Evolutionary conservation across 805 yeast genomes (phyloP), one percentile per base, ranked within the genome.

Genomic region (Candida nitratophila): DNA sequence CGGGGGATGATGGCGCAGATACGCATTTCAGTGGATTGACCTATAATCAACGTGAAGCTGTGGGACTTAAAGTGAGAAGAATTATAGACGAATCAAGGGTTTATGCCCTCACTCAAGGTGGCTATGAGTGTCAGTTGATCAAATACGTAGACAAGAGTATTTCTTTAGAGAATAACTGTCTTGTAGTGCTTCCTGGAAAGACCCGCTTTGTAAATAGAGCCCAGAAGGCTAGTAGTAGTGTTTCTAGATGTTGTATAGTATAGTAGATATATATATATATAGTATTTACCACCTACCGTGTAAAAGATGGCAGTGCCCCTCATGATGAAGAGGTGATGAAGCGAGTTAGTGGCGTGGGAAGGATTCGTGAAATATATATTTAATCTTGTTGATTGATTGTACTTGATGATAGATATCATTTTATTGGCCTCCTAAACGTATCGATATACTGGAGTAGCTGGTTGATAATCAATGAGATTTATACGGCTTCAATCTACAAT

Each of bases 1-100:
- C 55, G 2, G 70, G 65, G 41, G 61, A 59, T 8, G 76, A 68
- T 32, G 60, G 55, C 3, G 57, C 64, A 2, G 58, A 60, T 4
- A 61, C 55, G 37, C 86, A 80, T 52, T 63, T 65, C 26, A 70
- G 78, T 2, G 74, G 73, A 3, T 53, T 81, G 24, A 55, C 66
- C 17, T 54, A 68, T 3, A 55, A 59, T 4, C 73, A 82, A 50
- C 70, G 93, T 50, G 81, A 76, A 51, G 45, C 50, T 26, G 46
- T 84, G 30, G 97, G 97, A 0, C 61, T 77, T 20, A 66, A 68
- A 50, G 90, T 90, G 3, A 71, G 96, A 51, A 63, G 89, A 39
- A 59, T 87, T 14, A 70, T 89, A 2, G 97, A 89, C 55, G 82
- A 83, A 48, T 80, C 89, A 17, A 68, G 97, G 46, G 68, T 69